These are phyloP conservation scores for Dimocarpus longan DNA, from an alignment of 345 rosid genomes.

Conservation along the genomic window DNA sequence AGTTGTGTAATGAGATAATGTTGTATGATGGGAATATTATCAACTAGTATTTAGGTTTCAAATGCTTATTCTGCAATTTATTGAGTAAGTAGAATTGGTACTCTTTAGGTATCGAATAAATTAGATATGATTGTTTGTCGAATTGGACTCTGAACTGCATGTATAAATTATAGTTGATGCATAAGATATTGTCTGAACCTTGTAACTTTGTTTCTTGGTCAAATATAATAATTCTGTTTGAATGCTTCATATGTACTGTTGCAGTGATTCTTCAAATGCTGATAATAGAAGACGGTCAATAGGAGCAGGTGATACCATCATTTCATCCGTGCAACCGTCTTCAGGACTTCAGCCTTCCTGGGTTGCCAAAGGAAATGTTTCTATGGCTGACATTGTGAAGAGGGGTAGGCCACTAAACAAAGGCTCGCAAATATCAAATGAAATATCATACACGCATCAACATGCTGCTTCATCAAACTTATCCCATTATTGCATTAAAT, in stretches of 20 bases:
- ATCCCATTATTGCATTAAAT: slow-evolving; percentile 14
- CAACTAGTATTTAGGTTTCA: not conserved
- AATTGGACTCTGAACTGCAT: not conserved
- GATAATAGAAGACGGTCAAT: slow-evolving; percentile 33
- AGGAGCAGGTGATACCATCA: slow-evolving; percentile 27
- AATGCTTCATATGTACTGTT: slow-evolving; percentile 6
- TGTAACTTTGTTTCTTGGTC: slow-evolving; percentile 6
- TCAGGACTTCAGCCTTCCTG: slow-evolving; percentile 28
- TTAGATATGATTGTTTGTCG: not conserved
- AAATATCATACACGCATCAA: slow-evolving; percentile 24
- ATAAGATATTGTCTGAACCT: not conserved
- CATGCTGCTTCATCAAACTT: slow-evolving; percentile 19
- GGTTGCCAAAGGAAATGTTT: slow-evolving; percentile 35
- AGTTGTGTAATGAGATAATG: slow-evolving; percentile 18
- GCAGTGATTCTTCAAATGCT: slow-evolving; percentile 40
- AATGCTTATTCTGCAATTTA: slow-evolving; percentile 2
- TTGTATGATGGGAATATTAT: not conserved
- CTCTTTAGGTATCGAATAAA: not conserved
- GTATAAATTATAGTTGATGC: not conserved
- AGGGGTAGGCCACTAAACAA: slow-evolving; percentile 30
- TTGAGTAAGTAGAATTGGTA: not conserved
- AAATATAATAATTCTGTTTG: slow-evolving; percentile 1
- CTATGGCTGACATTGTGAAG: slow-evolving; percentile 50
- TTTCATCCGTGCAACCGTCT: slow-evolving; percentile 29
- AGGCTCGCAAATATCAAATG: slow-evolving; percentile 27